Evolutionary conservation across 257 asterid genomes (phyloP).

Genomic region (Hygrophila difformis): DNA sequence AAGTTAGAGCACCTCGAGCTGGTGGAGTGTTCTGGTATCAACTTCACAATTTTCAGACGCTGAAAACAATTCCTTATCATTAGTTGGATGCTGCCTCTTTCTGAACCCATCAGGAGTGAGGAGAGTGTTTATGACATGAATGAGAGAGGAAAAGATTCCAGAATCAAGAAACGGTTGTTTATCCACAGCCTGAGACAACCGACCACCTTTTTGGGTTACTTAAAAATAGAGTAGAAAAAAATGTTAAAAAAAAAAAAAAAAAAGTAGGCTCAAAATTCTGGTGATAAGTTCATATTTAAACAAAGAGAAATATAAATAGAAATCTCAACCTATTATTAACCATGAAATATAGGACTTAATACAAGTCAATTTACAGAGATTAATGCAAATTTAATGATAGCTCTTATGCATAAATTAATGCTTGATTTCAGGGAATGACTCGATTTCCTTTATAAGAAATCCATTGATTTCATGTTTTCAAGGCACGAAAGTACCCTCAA

Average conservation of each 20-base stretch:
- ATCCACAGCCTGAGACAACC: conserved; percentile 69
- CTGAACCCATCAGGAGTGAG: conserved; percentile 45
- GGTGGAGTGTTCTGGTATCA: conserved; percentile 48
- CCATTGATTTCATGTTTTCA: neutral
- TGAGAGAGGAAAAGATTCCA: neutral
- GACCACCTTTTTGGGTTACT: conserved; percentile 21
- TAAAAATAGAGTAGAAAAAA: conserved; percentile 5
- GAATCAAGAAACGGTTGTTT: conserved; percentile 44
- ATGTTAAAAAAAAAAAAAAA: conserved; percentile 1
- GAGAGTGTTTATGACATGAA: neutral
- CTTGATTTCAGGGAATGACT: neutral
- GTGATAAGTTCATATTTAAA: neutral
- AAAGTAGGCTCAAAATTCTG: neutral
- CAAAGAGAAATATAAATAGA: neutral
- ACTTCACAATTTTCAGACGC: conserved; percentile 27
- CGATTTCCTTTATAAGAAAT: neutral
- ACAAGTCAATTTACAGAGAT: no score
- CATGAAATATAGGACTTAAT: no score
- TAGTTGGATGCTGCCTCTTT: conserved; percentile 26
- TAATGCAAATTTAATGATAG: neutral
- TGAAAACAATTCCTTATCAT: conserved; percentile 19
- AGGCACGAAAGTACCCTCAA: neutral
- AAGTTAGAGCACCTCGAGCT: conserved; percentile 60
- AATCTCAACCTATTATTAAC: no score
- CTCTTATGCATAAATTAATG: neutral